These are phyloP conservation scores for Truncatella angustata DNA, from an alignment of 2,329 filamentous ascomycete genomes.

Conservation along the genomic window DNA sequence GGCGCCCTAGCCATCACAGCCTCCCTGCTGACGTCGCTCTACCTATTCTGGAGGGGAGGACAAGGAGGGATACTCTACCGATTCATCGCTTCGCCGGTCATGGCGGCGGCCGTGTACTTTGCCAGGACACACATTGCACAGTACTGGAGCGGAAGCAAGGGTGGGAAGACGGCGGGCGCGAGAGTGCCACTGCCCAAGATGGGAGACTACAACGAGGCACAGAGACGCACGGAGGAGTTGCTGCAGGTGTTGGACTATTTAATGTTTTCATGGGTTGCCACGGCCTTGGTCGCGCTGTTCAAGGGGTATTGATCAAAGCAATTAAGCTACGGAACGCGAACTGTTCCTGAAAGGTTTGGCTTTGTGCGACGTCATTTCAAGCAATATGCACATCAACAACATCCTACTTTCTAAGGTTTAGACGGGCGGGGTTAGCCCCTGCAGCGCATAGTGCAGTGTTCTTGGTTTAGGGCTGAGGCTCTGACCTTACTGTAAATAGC, in stretches of 20 bases:
- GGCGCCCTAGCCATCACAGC: slow-evolving; percentile 34
- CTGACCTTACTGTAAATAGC: no score
- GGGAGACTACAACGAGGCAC: slow-evolving; percentile 24
- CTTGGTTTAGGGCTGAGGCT: no score
- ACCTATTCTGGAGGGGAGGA: slow-evolving; percentile 14
- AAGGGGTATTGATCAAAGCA: slow-evolving; percentile 22
- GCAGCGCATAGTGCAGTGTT: neutral
- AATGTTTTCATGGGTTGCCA: slow-evolving; percentile 20
- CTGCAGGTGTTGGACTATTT: slow-evolving; percentile 21
- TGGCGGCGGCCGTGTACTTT: slow-evolving; percentile 15
- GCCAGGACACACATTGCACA: slow-evolving; percentile 18
- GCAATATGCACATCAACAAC: no score
- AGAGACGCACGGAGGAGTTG: slow-evolving; percentile 18
- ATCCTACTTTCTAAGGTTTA: no score
- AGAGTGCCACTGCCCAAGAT: slow-evolving; percentile 24
- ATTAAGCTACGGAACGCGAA: no score
- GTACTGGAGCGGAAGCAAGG: slow-evolving; percentile 19
- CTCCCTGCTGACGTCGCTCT: slow-evolving; percentile 18
- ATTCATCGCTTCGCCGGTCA: slow-evolving; percentile 15
- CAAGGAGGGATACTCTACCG: slow-evolving; percentile 15
- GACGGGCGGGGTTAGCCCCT: neutral
- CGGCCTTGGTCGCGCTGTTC: slow-evolving; percentile 17
- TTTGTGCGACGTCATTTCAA: no score
- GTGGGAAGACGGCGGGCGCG: slow-evolving; percentile 15
- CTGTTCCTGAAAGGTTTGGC: no score